Percentiles rank a stretch among this genome's conserved stretches.
phyloP scores from a whole-genome alignment of 257 asterid species.

The Nicotiana tomentosiformis region DNA sequence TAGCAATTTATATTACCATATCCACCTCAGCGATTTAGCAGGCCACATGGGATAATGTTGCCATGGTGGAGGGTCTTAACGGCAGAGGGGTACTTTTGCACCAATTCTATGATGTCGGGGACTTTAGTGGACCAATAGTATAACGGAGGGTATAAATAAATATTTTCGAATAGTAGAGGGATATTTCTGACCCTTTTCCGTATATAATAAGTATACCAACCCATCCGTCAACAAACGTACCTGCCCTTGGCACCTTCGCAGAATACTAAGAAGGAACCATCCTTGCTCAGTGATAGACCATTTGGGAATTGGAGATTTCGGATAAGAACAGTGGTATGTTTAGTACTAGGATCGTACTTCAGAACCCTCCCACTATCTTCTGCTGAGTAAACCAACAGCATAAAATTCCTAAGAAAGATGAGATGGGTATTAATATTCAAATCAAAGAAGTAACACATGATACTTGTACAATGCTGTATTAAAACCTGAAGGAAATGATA shows the following conservation, averaged over 20 bases:
- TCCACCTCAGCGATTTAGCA: no score
- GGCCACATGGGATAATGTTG: no score
- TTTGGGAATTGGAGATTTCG: constrained; percentile 77
- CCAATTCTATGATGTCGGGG: no score
- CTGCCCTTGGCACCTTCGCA: constrained; percentile 76
- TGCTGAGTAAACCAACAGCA: constrained; percentile 67
- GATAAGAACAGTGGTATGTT: constrained; percentile 70
- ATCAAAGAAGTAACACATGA: background rate
- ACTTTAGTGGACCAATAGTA: no score
- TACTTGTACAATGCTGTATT: background rate
- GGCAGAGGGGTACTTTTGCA: no score
- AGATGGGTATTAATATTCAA: background rate
- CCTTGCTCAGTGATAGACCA: constrained; percentile 86
- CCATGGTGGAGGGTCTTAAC: no score
- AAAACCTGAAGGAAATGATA: background rate
- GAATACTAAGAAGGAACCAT: constrained; percentile 69
- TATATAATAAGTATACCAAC: background rate
- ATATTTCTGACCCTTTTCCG: no score
- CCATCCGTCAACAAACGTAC: constrained; percentile 18
- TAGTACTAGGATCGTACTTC: constrained; percentile 55
- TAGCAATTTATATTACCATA: background rate
- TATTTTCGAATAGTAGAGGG: no score
- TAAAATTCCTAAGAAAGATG: constrained; percentile 54
- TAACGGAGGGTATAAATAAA: no score
- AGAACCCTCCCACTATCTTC: constrained; percentile 86